Base-by-base conservation (phyloP, 257 asterid species). In the Gentiana dahurica region DNA sequence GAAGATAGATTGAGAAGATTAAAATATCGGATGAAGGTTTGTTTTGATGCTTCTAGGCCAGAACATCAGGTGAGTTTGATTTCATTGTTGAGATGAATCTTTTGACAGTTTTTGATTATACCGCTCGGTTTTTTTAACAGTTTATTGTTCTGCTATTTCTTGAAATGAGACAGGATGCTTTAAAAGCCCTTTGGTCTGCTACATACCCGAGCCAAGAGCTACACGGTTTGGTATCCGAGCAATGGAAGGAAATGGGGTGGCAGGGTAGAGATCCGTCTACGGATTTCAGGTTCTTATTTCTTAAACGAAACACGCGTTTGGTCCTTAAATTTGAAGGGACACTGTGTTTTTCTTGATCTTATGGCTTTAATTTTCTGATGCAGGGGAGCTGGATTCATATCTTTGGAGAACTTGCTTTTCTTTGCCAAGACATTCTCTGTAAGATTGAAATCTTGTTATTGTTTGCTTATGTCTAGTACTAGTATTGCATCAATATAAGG, bases 171-270 rank as follows among this genome's bases (percentile, higher is more conserved):
- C 64, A 87, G 95, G 86, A 79, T 45, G 91, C 87, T 59, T 76
- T 89, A 78, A 78, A 73, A 79, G 92, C 95, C 45, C 71, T 89
- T 49, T 89, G 97, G 97, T 68, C 66, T 47, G 87, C 92, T 36
- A 74, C 97, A 35, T 89, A 79, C 63, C 97, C 97, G 44, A 85
- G 74, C 15, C 75, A 72, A 69, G 76, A 86, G 73, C 75, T 89
- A 37, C 78, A 68, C 11, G 68, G 82, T 78, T 78, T 89, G 78
- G 71, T 86, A 69, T 89, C 95, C 62, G 94, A 86, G 58, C 92
- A 81, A 68, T 86, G 97, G 97, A 89, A 89, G 69, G 79, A 89
- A 65, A 89, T 89, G 97, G 97, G 97, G 59, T 89, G 97, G 97
- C 97, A 89, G 68, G 97, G 97, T 43, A 86, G 85, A 75, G 95